phyloP scores from a whole-genome alignment of 306 rosid genomes.

The Rosa chinensis region DNA sequence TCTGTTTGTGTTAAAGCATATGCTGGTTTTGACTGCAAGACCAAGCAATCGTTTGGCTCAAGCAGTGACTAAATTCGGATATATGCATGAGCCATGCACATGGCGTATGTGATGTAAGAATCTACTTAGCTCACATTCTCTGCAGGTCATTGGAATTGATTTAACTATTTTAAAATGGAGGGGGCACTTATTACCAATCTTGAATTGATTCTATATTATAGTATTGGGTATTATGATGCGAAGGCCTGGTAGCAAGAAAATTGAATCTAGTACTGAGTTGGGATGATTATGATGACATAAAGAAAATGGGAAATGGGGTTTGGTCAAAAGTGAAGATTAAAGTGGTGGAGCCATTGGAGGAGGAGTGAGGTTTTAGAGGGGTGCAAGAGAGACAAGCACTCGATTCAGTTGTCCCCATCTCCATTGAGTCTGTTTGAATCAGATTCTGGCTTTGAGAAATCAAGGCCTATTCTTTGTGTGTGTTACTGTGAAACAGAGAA shows the following conservation, averaged over 20 bases:
- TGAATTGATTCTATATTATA: neutral
- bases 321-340: conserved; percentile 50
- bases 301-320: conserved; percentile 24
- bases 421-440: conserved; percentile 28
- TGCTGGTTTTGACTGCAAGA: conserved; percentile 30
- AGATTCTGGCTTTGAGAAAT: neutral
- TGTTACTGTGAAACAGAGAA: neutral
- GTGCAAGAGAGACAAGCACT: conserved; percentile 40
- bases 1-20: conserved; percentile 16
- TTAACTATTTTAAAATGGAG: neutral
- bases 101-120: conserved; percentile 16
- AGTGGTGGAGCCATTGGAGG: conserved; percentile 44
- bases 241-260: neutral
- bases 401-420: conserved; percentile 43
- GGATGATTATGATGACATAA: conserved; percentile 17
- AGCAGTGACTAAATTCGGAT: neutral
- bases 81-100: conserved; percentile 45
- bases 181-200: neutral
- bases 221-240: neutral
- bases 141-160: conserved; percentile 1
- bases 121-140: neutral
- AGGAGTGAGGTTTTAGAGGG: conserved; percentile 28
- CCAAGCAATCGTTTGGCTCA: conserved; percentile 12
- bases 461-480: neutral
- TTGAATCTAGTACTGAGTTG: neutral